Evolutionary conservation across 176 grass and related monocot species (phyloP).

Genomic region (Raddia guianensis): DNA sequence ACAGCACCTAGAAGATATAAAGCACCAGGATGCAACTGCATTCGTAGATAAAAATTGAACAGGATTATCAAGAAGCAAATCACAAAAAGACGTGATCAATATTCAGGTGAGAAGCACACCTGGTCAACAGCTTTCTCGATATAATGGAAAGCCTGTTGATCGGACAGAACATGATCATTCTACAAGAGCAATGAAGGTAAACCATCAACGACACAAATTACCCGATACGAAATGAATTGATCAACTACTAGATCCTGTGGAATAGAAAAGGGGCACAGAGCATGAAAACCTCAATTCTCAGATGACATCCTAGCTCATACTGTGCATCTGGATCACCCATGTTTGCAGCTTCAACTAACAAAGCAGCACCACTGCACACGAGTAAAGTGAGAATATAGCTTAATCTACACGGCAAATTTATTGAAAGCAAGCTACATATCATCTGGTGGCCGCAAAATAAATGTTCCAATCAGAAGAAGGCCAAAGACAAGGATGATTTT

Average conservation of each 20-base stretch:
- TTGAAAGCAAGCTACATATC: constrained; percentile 1
- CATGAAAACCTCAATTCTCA: constrained; percentile 76
- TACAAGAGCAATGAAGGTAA: constrained; percentile 42
- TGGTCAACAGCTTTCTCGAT: constrained; percentile 95
- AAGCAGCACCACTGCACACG: constrained; percentile 75
- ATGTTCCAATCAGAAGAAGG: constrained; percentile 1
- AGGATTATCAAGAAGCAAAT: constrained; percentile 14
- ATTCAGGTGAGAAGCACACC: constrained; percentile 49
- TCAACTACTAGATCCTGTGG: background rate
- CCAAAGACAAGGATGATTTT: background rate
- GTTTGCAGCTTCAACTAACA: constrained; percentile 89
- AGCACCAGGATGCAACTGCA: constrained; percentile 90
- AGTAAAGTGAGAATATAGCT: constrained; percentile 9
- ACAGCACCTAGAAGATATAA: constrained; percentile 95
- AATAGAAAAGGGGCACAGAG: background rate
- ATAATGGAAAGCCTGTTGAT: constrained; percentile 94
- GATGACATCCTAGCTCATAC: constrained; percentile 85
- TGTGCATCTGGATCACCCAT: constrained; percentile 97
- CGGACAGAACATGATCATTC: constrained; percentile 82
- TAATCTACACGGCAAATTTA: constrained; percentile 33
- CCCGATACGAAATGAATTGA: background rate
- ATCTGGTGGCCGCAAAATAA: constrained; percentile 8
- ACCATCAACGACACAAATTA: constrained; percentile 26
- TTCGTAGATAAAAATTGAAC: constrained; percentile 28
- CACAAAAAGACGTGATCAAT: constrained; percentile 13